Conservation (phyloP, 2,329 filamentous ascomycete species). For the Nothomitra cinnamomea region DNA sequence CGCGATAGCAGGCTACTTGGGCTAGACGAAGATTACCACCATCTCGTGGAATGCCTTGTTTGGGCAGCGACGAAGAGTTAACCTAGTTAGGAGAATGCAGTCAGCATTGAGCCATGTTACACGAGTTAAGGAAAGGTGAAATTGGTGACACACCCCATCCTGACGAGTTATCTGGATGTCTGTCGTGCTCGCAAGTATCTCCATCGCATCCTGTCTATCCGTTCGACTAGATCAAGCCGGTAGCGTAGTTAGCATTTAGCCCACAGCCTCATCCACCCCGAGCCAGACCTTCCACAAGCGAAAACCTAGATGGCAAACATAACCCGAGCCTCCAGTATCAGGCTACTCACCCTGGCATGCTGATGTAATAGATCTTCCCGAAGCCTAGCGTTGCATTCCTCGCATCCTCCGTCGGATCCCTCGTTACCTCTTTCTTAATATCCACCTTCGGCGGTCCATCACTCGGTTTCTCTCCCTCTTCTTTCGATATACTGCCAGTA, state of each 20-base stretch:
- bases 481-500: no score
- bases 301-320: no score
- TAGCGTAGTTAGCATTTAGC: background rate
- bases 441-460: no score
- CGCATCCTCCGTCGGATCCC: background rate
- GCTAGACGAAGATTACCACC: background rate
- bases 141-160: background rate
- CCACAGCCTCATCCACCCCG: background rate
- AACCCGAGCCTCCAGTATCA: no score
- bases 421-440: no score
- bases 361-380: background rate
- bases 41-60: background rate
- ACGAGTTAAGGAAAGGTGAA: background rate
- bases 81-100: no score
- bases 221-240: background rate
- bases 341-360: background rate
- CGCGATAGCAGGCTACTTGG: background rate
- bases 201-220: slow-evolving; percentile 4
- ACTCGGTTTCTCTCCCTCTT: no score
- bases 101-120: no score
- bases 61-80: no score
- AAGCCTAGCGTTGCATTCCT: background rate
- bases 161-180: background rate
- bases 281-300: no score
- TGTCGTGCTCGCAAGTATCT: background rate